Conservation (phyloP, 768 basidiomycete species). For the Lactarius vividus region DNA sequence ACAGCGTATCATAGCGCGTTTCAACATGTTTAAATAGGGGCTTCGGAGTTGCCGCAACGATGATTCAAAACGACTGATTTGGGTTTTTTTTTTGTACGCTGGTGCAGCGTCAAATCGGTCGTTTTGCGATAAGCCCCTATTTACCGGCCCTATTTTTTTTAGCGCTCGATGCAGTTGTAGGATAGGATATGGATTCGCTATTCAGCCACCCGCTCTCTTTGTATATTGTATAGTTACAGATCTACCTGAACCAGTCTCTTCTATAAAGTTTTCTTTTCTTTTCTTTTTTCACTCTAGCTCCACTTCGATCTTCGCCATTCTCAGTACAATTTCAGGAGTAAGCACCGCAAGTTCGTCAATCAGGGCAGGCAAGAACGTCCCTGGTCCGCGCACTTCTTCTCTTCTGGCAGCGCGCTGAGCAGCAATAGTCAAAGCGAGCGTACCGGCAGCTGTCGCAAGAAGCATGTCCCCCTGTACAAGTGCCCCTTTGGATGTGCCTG, state of each 20-base stretch:
- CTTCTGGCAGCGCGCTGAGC: conserved; percentile 55
- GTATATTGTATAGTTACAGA: not conserved
- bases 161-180: not conserved
- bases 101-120: too few relatives aligned
- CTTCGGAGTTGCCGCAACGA: too few relatives aligned
- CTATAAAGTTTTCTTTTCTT: not conserved
- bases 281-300: conserved; percentile 11
- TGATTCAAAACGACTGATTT: too few relatives aligned
- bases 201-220: not conserved
- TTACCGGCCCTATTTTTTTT: not conserved
- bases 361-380: conserved; percentile 61
- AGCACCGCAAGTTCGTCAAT: conserved; percentile 58
- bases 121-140: too few relatives aligned
- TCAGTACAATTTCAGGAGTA: conserved; percentile 37
- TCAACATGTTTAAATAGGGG: too few relatives aligned
- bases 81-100: too few relatives aligned
- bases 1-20: not conserved
- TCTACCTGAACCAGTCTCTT: not conserved
- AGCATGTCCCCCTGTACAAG: conserved; percentile 80
- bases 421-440: conserved; percentile 58
- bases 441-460: conserved; percentile 72
- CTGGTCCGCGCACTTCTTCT: conserved; percentile 55
- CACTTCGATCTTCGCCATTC: conserved; percentile 24
- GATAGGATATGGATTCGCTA: not conserved
- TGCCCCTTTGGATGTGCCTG: conserved; percentile 35